These are phyloP conservation scores for Yamadazyma kanchanaburiensis DNA, from an alignment of 1,139 yeast genomes.

Conservation along the genomic window DNA sequence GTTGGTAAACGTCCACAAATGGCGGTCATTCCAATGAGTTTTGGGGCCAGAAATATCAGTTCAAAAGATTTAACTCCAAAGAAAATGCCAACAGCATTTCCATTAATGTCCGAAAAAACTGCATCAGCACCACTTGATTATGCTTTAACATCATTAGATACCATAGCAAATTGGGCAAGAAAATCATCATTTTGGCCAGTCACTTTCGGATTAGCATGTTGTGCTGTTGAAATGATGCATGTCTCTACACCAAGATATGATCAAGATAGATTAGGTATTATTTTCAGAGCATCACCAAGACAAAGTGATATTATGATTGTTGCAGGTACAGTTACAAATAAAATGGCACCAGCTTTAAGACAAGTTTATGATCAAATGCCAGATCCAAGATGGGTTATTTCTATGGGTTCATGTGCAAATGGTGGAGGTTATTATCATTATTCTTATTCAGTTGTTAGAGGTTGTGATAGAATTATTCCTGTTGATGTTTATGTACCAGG, in stretches of 20 bases:
- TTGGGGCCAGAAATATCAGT: conserved; percentile 26
- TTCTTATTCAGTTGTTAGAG: conserved; percentile 85
- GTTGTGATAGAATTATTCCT: conserved; percentile 85
- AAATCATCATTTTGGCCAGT: conserved; percentile 94
- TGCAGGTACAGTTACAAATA: conserved; percentile 88
- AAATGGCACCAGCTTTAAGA: conserved; percentile 92
- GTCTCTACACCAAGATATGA: conserved; percentile 89
- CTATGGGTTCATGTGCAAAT: conserved; percentile 94
- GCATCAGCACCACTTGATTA: conserved; percentile 64
- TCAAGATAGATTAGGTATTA: conserved; percentile 89
- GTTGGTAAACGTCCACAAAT: conserved; percentile 11
- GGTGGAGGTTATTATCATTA: conserved; percentile 95
- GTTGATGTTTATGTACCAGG: conserved; percentile 93
- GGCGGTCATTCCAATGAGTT: conserved; percentile 6
- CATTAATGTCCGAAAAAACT: conserved; percentile 44
- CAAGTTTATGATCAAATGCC: conserved; percentile 96
- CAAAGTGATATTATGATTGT: conserved; percentile 93
- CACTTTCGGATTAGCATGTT: conserved; percentile 87
- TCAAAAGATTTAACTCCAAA: conserved; percentile 46
- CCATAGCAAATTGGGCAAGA: conserved; percentile 88
- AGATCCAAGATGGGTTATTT: conserved; percentile 85
- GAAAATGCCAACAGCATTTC: conserved; percentile 41
- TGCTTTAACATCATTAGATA: conserved; percentile 80
- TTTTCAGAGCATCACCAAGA: conserved; percentile 93
- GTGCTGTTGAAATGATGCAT: conserved; percentile 97